Evolutionary conservation across 1,284 basidiomycete species (phyloP), one percentile per base, ranked within the genome.

Genomic region (Sporisorium scitamineum): DNA sequence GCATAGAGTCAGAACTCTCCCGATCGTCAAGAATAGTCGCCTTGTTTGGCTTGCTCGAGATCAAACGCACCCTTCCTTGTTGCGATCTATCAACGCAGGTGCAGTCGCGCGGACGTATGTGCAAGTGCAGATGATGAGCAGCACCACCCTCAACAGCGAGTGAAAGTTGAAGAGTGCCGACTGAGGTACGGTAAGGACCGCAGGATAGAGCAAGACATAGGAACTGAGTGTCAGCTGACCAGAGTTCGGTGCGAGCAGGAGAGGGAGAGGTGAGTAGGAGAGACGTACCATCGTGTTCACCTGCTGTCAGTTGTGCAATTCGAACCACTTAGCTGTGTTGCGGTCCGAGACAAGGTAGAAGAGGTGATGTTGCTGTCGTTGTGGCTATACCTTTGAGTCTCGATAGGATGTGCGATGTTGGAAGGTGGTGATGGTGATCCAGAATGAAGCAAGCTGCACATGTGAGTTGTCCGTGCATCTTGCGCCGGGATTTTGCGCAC

Each of bases 151-250:
- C 14, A 99, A 89, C 20, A 99, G 90, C 0, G 94, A 95, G 86
- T 96, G 92, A 85, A 99, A 99, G 88, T 97, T 96, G 90, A 99
- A 97, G 39, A 99, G 89, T 8, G 97, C 96, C 50, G 95, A 96
- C 95, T 97, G 61, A 5, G 13, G 42, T n/a, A 11, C 18, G 16
- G 22, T 11, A 39, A 37, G 34, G 14, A n/a, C 10, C 11, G 50
- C 18, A 10, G 18, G 16, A 24, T 10, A 27, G 20, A 22, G n/a
- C 13, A 6, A 42, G 53, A 32, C 27, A 10, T 34, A n/a, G 7
- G 8, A 20, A 10, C 2, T 24, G 22, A 44, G 18, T 61, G 59
- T 56, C 65, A 61, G 59, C 31, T 13, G 32, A 26, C 37, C 20
- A 26, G 27, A 8, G 32, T 52, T n/a, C 31, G 16, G 44, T 47